phyloP scores from a whole-genome alignment of 768 basidiomycete species.

The Auricularia cornea region DNA sequence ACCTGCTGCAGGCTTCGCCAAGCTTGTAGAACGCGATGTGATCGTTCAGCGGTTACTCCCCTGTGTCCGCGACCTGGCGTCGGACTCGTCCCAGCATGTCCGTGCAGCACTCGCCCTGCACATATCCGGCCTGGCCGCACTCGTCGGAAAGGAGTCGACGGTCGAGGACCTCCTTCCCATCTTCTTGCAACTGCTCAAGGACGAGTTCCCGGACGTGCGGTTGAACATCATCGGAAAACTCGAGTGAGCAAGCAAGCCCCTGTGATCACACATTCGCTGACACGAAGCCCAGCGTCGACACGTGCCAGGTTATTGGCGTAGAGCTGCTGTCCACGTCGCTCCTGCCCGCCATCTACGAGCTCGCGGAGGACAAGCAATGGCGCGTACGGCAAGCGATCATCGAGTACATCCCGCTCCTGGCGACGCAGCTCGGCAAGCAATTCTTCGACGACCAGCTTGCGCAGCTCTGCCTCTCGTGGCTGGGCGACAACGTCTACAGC shows the following conservation, averaged over 20 bases:
- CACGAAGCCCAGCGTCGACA: background rate
- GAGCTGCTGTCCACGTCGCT: conserved; percentile 90
- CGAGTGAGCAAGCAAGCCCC: conserved; percentile 61
- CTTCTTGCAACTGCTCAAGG: conserved; percentile 93
- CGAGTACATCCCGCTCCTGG: conserved; percentile 97
- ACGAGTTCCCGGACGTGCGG: conserved; percentile 97
- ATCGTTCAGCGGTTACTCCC: conserved; percentile 90
- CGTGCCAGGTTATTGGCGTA: conserved; percentile 82
- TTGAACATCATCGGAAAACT: conserved; percentile 98
- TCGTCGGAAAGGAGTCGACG: conserved; percentile 87
- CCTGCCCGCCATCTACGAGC: conserved; percentile 92
- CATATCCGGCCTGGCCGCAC: conserved; percentile 91
- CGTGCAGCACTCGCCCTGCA: conserved; percentile 93
- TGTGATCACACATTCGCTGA: background rate
- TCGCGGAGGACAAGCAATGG: conserved; percentile 99
- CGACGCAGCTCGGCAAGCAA: conserved; percentile 90
- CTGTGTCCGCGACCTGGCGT: conserved; percentile 87
- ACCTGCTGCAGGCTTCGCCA: conserved; percentile 68
- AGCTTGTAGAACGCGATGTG: conserved; percentile 86
- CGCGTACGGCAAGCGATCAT: conserved; percentile 99
- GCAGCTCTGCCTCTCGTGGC: conserved; percentile 97
- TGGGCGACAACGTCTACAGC: conserved; percentile 96
- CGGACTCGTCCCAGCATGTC: conserved; percentile 94
- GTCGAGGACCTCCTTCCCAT: conserved; percentile 94
- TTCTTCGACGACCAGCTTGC: conserved; percentile 98